Evolutionary conservation across 1,284 basidiomycete species (phyloP).

Genomic region (Cryptococcus deneoformans): DNA sequence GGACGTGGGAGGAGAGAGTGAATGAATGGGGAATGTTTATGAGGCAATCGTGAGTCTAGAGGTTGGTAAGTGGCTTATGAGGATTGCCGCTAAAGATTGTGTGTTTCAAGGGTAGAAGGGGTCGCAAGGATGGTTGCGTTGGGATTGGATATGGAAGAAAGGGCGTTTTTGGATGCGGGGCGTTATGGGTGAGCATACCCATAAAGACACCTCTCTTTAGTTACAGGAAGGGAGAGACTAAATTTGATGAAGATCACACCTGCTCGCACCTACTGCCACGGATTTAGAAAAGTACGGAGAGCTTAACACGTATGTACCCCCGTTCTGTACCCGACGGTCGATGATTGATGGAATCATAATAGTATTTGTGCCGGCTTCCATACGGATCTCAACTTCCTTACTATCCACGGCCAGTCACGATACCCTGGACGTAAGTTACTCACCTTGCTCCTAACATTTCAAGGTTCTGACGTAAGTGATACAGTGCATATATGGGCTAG

Average conservation of each 20-base stretch:
- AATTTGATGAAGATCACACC: constrained; percentile 61
- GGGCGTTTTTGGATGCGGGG: constrained; percentile 70
- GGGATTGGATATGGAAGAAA: constrained; percentile 68
- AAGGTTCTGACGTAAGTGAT: neutral
- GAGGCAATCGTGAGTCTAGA: constrained; percentile 68
- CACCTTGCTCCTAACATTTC: neutral
- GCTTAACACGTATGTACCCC: constrained; percentile 51
- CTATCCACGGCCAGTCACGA: constrained; percentile 80
- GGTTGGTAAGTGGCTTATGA: neutral
- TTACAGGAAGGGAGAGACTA: neutral
- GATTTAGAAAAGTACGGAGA: constrained; percentile 73
- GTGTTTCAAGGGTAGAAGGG: constrained; percentile 61
- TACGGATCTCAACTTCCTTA: constrained; percentile 56
- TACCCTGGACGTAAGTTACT: constrained; percentile 42
- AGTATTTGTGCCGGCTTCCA: constrained; percentile 90
- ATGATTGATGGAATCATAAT: constrained; percentile 23
- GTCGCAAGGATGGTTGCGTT: constrained; percentile 78
- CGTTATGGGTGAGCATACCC: constrained; percentile 62
- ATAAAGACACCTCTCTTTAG: neutral
- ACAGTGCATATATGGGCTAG: constrained; percentile 77
- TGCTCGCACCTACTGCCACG: constrained; percentile 87
- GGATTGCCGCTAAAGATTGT: neutral
- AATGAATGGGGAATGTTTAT: constrained; percentile 79
- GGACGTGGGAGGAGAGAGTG: constrained; percentile 63
- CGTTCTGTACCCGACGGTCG: neutral